Conservation (phyloP, 1,139 yeast species). For the Geotrichum klebahnii region DNA sequence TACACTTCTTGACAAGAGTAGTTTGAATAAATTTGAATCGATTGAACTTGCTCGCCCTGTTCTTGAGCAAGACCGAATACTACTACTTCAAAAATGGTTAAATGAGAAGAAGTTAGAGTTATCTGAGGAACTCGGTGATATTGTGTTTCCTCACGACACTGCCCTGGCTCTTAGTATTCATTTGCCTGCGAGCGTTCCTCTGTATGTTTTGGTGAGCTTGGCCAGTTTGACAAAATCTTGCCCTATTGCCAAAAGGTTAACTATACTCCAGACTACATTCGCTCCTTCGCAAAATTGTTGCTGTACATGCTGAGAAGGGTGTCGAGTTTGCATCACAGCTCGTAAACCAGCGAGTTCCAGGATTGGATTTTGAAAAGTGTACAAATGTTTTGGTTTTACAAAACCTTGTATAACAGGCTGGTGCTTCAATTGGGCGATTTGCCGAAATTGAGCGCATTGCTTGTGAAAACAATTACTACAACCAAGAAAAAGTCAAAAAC, state of each 20-base stretch:
- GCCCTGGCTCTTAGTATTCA: constrained; percentile 89
- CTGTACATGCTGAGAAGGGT: constrained; percentile 93
- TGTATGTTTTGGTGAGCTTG: constrained; percentile 92
- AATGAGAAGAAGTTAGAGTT: constrained; percentile 90
- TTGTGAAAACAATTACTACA: constrained; percentile 88
- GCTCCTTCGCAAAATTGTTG: constrained; percentile 82
- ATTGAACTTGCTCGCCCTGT: constrained; percentile 95
- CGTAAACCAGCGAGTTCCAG: constrained; percentile 55
- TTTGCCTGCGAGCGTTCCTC: constrained; percentile 75
- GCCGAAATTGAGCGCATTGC: constrained; percentile 95
- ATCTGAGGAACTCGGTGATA: constrained; percentile 95
- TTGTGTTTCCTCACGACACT: constrained; percentile 82
- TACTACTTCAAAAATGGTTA: constrained; percentile 92
- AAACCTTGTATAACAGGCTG: constrained; percentile 91
- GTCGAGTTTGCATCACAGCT: constrained; percentile 93
- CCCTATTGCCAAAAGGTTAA: constrained; percentile 90
- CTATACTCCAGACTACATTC: constrained; percentile 85
- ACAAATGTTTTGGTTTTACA: constrained; percentile 95
- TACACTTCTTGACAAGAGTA: constrained; percentile 86
- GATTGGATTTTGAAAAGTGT: constrained; percentile 75
- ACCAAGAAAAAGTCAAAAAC: constrained; percentile 96
- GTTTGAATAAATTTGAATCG: constrained; percentile 88
- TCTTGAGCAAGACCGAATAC: constrained; percentile 91
- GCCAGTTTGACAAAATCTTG: constrained; percentile 91
- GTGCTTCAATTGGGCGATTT: constrained; percentile 83